phyloP scores from a whole-genome alignment of 305 asterid species.

The Plantago rigida region DNA sequence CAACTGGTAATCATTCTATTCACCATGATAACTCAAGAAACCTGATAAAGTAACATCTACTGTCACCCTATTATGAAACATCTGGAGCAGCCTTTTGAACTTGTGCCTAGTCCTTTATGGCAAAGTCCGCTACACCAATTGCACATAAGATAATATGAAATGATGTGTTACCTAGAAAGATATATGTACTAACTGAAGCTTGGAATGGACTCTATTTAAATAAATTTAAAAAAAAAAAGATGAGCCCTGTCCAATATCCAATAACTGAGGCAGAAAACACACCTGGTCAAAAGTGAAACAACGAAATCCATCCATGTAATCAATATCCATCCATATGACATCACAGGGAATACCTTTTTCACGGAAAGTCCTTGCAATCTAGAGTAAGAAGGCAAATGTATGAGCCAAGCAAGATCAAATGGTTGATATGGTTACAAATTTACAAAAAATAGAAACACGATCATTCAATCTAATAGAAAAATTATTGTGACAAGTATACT shows the following conservation, averaged over 20 bases:
- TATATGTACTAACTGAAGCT: background rate
- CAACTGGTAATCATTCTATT: background rate
- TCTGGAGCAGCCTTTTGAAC: too few species aligned
- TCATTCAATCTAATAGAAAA: background rate
- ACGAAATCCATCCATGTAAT: slow-evolving; percentile 93
- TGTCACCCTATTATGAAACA: too few species aligned
- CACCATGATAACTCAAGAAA: background rate
- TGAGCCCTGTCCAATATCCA: slow-evolving; percentile 4
- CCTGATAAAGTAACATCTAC: too few species aligned
- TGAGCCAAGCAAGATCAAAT: slow-evolving; percentile 6
- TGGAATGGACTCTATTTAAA: background rate
- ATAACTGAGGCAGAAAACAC: slow-evolving; percentile 19
- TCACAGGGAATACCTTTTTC: slow-evolving; percentile 92
- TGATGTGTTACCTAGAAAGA: background rate
- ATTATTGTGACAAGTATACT: background rate
- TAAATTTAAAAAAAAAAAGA: background rate
- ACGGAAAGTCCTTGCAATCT: slow-evolving; percentile 80
- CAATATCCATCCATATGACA: slow-evolving; percentile 99
- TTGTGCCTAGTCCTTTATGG: background rate
- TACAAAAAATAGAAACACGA: background rate
- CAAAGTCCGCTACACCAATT: background rate
- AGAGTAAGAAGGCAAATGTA: slow-evolving; percentile 28
- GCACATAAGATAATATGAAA: background rate
- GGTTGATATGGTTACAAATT: background rate
- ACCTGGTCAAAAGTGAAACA: slow-evolving; percentile 90